Base-by-base conservation (phyloP, 2,329 filamentous ascomycete species). In the Sporothrix humicola region DNA sequence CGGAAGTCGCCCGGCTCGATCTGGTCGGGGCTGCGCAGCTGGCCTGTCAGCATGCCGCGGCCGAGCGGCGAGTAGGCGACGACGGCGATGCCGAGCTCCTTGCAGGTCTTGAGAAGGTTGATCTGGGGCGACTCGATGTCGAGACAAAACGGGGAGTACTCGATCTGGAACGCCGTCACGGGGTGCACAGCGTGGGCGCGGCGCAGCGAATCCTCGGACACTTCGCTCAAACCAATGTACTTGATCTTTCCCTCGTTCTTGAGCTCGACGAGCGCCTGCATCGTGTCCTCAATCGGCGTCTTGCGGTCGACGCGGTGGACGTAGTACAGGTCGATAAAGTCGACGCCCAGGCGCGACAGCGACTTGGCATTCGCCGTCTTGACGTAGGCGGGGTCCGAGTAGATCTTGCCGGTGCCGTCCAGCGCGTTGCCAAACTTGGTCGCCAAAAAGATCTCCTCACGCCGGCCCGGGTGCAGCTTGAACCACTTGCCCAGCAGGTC, bases 271-370 rank as follows among this genome's bases (percentile, higher is more conserved):
- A 88, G 77, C 6, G 82, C 84, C 61, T 80, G 79, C 80, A 88
- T 84, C 1, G 83, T 87, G 75, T 85, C 81, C 78, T 85, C 84
- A 23, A 83, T 79, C 0, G 85, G 84, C 6, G 82, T 84, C 50
- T 79, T 79, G 3, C 81, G 80, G 74, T 87, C 85, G n/a, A 87
- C 77, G 5, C 87, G 83, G 77, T 88, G 86, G 54, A 84, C 82
- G 77, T 88, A 87, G 76, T 85, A 85, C 31, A 90, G 81, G 77
- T 90, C 89, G 72, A 90, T 85, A 68, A 84, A 84, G 2, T 84
- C 81, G 0, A 86, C 83, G 0, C 85, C 84, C 1, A 91, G 79
- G 23, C 82, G 81, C 77, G 82, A 70, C 52, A 90, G 79, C 63
- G 82, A 85, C 20, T 73, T 75, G 37, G 80, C 80, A 37, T 75